Evolutionary conservation across 768 basidiomycete species (phyloP).

Genomic region (Suillus subluteus): DNA sequence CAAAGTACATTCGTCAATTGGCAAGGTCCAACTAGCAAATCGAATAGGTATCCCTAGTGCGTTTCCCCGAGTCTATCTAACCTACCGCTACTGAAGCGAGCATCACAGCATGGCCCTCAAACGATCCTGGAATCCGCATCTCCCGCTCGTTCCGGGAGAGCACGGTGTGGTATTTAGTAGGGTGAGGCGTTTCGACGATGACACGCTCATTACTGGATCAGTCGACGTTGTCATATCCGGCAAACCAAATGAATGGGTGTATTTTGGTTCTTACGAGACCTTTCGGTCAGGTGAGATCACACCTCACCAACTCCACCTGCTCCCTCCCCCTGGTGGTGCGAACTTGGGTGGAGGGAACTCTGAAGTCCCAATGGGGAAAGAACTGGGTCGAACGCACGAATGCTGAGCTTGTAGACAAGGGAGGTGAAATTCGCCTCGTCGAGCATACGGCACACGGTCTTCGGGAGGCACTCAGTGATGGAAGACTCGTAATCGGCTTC

Average conservation of each 20-base stretch:
- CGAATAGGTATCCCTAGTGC: slow-evolving; percentile 5
- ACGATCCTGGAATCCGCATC: slow-evolving; percentile 23
- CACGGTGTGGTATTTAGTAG: slow-evolving; percentile 22
- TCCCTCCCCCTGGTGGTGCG: slow-evolving; percentile 13
- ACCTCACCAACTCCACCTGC: slow-evolving; percentile 16
- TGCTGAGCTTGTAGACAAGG: slow-evolving; percentile 3
- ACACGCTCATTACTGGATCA: slow-evolving; percentile 11
- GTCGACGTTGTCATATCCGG: slow-evolving; percentile 22
- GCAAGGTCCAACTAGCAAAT: slow-evolving; percentile 5
- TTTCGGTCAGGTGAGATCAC: slow-evolving; percentile 19
- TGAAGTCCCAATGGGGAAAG: slow-evolving; percentile 11
- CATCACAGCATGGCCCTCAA: slow-evolving; percentile 16
- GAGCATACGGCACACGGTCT: slow-evolving; percentile 11
- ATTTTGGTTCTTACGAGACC: slow-evolving; percentile 18
- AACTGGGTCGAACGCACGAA: slow-evolving; percentile 8
- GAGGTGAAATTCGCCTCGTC: slow-evolving; percentile 11
- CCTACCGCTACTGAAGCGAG: neutral
- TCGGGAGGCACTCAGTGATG: slow-evolving; percentile 19
- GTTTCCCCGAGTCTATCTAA: neutral
- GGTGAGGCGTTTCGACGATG: neutral
- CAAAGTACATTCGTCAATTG: slow-evolving; percentile 9
- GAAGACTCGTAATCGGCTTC: slow-evolving; percentile 22
- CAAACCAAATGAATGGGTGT: slow-evolving; percentile 13
- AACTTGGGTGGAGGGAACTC: slow-evolving; percentile 17
- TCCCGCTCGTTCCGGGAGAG: slow-evolving; percentile 17